Conservation (phyloP, 176 grass and related monocot species). For the Oryza nivara region DNA sequence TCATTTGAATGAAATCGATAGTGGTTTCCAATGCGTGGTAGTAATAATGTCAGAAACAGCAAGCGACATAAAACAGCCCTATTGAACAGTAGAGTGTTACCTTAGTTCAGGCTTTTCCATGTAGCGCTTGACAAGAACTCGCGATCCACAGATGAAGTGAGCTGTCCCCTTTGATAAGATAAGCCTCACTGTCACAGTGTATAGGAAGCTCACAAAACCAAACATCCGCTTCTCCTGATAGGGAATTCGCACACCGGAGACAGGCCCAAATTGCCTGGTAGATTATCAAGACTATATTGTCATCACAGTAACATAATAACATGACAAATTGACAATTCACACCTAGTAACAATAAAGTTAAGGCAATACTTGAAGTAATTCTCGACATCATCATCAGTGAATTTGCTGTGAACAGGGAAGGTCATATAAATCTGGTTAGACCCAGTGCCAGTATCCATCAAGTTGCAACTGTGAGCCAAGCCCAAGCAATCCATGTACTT, state of each 20-base stretch:
- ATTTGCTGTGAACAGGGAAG: conserved; percentile 57
- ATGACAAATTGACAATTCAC: not conserved
- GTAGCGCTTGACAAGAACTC: conserved; percentile 55
- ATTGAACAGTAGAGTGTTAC: not conserved
- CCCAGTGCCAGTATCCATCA: conserved; percentile 27
- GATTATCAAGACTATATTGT: not conserved
- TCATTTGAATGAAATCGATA: not conserved
- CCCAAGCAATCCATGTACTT: not conserved
- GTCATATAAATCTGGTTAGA: conserved; percentile 57
- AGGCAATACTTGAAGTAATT: conserved; percentile 58
- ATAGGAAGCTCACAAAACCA: conserved; percentile 67
- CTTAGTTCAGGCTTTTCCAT: conserved; percentile 16
- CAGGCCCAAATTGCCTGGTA: conserved; percentile 54
- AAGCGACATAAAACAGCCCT: too few species aligned
- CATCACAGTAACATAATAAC: not conserved
- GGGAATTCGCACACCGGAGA: conserved; percentile 54
- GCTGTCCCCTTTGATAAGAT: conserved; percentile 44
- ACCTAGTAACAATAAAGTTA: not conserved
- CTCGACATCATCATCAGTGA: conserved; percentile 38
- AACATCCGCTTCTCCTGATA: conserved; percentile 43
- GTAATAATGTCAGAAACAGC: too few species aligned
- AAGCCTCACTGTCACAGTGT: conserved; percentile 48
- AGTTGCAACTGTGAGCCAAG: not conserved
- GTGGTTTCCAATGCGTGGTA: not conserved
- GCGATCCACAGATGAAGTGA: conserved; percentile 49